phyloP scores from a whole-genome alignment of 345 rosid genomes.

The Alliaria petiolata region DNA sequence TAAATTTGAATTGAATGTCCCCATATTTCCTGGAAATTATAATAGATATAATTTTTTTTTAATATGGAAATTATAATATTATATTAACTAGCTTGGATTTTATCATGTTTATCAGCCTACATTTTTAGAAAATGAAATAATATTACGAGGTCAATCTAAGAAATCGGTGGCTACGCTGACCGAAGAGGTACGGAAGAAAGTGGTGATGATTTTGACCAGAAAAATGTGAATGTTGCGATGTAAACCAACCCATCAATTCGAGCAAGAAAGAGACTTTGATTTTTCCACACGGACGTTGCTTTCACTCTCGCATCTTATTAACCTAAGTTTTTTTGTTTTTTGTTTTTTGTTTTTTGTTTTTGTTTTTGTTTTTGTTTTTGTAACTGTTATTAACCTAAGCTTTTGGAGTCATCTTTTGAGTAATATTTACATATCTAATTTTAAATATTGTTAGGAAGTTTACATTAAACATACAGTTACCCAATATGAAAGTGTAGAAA shows the following conservation, averaged over 20 bases:
- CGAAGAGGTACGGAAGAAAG: background rate
- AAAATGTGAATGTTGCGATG: constrained; percentile 1
- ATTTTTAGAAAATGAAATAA: background rate
- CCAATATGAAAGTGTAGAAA: background rate
- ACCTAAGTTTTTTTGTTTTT: constrained; percentile 11
- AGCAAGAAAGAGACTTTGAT: background rate
- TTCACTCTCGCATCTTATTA: constrained; percentile 2
- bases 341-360: too few relatives aligned
- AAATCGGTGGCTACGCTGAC: background rate
- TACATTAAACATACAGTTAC: background rate
- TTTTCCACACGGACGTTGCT: constrained; percentile 29
- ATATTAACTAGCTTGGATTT: background rate
- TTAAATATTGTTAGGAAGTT: background rate
- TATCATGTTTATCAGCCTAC: background rate
- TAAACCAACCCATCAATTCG: constrained; percentile 18
- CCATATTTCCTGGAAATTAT: background rate
- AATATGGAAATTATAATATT: background rate
- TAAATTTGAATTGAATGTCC: too few relatives aligned
- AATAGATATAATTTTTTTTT: too few relatives aligned
- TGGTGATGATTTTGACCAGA: constrained; percentile 7
- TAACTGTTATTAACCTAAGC: background rate
- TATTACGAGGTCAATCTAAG: background rate
- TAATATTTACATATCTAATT: background rate
- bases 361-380: too few relatives aligned
- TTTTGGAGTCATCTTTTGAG: constrained; percentile 8